phyloP scores from a whole-genome alignment of 1,284 basidiomycete species.

The Salmacisia buchloeana region DNA sequence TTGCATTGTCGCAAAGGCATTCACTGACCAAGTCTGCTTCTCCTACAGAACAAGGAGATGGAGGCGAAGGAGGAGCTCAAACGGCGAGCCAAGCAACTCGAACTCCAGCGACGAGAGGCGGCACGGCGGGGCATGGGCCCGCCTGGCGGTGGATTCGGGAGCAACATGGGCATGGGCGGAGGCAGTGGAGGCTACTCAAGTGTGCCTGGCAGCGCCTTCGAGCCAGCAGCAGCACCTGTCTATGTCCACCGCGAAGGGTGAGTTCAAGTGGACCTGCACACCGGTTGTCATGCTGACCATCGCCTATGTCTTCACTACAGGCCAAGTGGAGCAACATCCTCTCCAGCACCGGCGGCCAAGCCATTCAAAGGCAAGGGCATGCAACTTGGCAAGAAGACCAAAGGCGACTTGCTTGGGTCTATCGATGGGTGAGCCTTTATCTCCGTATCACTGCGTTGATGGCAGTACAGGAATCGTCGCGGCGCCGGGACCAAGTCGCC shows the following conservation, averaged over 20 bases:
- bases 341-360: constrained; percentile 52
- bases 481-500: too few species aligned
- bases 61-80: constrained; percentile 99
- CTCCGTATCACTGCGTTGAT: not conserved
- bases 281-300: too few species aligned
- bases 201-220: constrained; percentile 5
- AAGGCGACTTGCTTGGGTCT: constrained; percentile 78
- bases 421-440: constrained; percentile 57
- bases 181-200: constrained; percentile 5
- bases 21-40: not conserved
- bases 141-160: constrained; percentile 23
- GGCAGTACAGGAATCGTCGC: not conserved
- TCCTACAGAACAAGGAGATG: constrained; percentile 83
- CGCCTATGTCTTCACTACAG: too few species aligned
- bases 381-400: constrained; percentile 95
- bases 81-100: constrained; percentile 92
- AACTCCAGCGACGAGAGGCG: constrained; percentile 77
- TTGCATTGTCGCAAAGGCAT: not conserved
- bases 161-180: constrained; percentile 7
- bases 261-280: not conserved
- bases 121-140: constrained; percentile 31
- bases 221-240: constrained; percentile 1
- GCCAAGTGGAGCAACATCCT: not conserved
- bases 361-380: constrained; percentile 93
- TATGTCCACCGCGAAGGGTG: constrained; percentile 3